phyloP scores from a whole-genome alignment of 2,329 filamentous ascomycete species.

The Hymenoscyphus salicellus region DNA sequence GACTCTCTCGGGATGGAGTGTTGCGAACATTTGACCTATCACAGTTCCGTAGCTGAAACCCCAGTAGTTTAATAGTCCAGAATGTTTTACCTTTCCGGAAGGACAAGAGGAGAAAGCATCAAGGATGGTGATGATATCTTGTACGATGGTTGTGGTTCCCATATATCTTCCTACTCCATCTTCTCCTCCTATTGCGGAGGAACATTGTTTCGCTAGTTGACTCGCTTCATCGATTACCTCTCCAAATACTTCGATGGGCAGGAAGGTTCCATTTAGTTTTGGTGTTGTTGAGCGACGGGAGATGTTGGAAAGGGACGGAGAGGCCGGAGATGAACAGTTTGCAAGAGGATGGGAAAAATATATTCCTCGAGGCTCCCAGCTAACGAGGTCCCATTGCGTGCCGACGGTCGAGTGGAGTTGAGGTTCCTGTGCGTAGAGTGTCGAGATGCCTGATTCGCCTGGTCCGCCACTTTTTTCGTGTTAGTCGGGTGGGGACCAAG shows the following conservation, averaged over 20 bases:
- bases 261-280: not conserved
- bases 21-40: constrained; percentile 44
- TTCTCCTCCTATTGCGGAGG: not conserved
- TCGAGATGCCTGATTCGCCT: too few species aligned
- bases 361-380: constrained; percentile 1
- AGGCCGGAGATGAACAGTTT: not conserved
- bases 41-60: constrained; percentile 49
- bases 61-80: constrained; percentile 43
- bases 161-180: not conserved
- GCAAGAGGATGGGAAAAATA: not conserved
- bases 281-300: not conserved
- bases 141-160: not conserved
- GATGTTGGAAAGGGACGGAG: not conserved
- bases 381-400: not conserved
- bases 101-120: too few species aligned
- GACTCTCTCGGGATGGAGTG: constrained; percentile 42
- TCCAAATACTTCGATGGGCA: not conserved
- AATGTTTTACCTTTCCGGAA: constrained; percentile 2
- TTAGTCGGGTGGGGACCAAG: not conserved
- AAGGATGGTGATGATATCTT: constrained; percentile 23
- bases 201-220: not conserved
- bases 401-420: not conserved
- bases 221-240: not conserved
- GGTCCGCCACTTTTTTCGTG: not conserved
- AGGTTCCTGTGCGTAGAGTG: not conserved